Base-by-base conservation (phyloP, 83 land plant genomes). In the Diphasiastrum complanatum region DNA sequence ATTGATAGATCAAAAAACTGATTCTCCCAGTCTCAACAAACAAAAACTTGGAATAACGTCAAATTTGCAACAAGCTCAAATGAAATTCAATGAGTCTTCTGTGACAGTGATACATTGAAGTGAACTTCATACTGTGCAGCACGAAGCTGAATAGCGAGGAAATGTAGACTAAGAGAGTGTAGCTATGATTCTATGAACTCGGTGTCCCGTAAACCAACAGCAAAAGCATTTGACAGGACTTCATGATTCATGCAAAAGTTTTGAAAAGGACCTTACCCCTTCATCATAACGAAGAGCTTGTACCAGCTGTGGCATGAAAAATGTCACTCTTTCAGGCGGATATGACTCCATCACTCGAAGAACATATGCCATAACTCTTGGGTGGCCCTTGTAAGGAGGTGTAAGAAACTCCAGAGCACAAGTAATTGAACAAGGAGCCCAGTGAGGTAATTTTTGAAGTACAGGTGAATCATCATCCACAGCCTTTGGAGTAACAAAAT, bases 361-460 rank as follows among this genome's bases (percentile, higher is more conserved):
- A 51, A 93, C 92, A 75, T 85, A 93, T 25, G 99, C 99, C 96
- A 93, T 89, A 47, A 93, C 96, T 45, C 99, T 91, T 37, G 84
- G 80, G 68, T 93, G 88, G 18, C 96, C 96, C 74, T 93, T 93
- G 61, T 73, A 93, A 33, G 83, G 75, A 35, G 99, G 99, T 67
- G 89, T 93, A 22, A 93, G 78, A 68, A 93, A 93, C 72, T 89
- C 92, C 18, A 93, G 80, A 36, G 99, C 99, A 37, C 83, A 81
- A 35, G 99, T 89, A 10, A 93, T 78, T 25, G 99, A 93, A 69
- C 99, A 93, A 48, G 85, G 71, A 35, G 96, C 86, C 99, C 99
- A 93, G 46, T 93, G 99, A 34, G 89, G 96, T 36, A 93, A 72
- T 67, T 82, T 85, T 33, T 86, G 91, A 57, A 93, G 48, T 24